Evolutionary conservation across 2,329 filamentous ascomycete genomes (phyloP).

Genomic region (Aureobasidium subglaciale): DNA sequence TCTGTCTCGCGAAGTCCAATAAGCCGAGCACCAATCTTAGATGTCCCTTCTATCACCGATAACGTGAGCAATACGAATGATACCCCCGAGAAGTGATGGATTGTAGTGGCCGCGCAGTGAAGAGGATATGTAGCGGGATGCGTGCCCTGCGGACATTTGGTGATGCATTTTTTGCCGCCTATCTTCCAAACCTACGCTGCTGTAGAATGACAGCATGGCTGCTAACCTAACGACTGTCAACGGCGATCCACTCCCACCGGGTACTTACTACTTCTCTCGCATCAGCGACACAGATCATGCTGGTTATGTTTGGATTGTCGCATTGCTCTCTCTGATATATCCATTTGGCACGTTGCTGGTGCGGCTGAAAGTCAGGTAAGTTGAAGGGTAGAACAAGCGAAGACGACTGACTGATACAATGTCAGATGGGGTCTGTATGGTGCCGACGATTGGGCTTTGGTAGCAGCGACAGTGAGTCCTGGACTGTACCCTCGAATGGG

Average conservation of each 20-base stretch:
- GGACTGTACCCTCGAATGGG: neutral
- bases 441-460: conserved; percentile 12
- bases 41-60: neutral
- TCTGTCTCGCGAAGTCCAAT: neutral
- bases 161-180: neutral
- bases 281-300: conserved; percentile 15
- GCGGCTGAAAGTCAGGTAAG: neutral
- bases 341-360: conserved; percentile 4
- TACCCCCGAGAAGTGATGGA: neutral
- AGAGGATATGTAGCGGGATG: neutral
- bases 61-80: neutral
- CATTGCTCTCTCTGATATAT: conserved; percentile 11
- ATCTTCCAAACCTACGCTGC: neutral
- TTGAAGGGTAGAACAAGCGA: neutral
- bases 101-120: neutral
- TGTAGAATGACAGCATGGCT: conserved; percentile 1
- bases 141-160: neutral
- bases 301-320: conserved; percentile 13
- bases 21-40: neutral
- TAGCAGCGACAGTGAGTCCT: conserved; percentile 5
- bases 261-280: conserved; percentile 13
- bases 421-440: conserved; percentile 2
- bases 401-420: neutral
- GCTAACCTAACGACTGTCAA: conserved; percentile 5
- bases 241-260: conserved; percentile 6